Conservation (phyloP, 2,329 filamentous ascomycete genomes). For the Cryoendolithus antarcticus region DNA sequence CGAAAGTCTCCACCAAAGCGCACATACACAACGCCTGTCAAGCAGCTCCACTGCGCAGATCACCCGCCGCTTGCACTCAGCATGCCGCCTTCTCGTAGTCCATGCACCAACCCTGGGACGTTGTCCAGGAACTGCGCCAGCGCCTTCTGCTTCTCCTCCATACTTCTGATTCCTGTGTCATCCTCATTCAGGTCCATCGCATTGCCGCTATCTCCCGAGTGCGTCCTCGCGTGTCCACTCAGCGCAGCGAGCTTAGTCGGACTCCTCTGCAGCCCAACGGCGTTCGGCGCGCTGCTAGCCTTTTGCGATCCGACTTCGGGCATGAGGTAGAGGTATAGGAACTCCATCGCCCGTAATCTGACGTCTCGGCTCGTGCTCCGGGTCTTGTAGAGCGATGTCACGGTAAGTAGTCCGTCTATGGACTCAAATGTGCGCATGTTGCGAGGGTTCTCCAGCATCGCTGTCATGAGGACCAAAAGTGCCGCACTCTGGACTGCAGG, state of each 20-base stretch:
- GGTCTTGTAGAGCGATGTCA: slow-evolving; percentile 87
- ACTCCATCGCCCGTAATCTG: slow-evolving; percentile 92
- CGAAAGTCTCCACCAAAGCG: too few species aligned
- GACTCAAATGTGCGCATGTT: slow-evolving; percentile 89
- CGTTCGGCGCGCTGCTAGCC: slow-evolving; percentile 16
- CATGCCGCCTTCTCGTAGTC: too few species aligned
- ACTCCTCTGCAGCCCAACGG: slow-evolving; percentile 14
- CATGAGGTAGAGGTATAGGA: slow-evolving; percentile 97
- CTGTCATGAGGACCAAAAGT: slow-evolving; percentile 78
- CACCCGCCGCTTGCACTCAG: too few species aligned
- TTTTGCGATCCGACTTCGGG: slow-evolving; percentile 49
- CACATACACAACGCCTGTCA: too few species aligned
- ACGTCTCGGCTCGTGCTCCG: slow-evolving; percentile 75
- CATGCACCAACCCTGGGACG: slow-evolving; percentile 68
- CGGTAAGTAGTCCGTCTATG: slow-evolving; percentile 79
- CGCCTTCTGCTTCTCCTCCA: slow-evolving; percentile 70
- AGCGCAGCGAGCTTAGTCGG: slow-evolving; percentile 12
- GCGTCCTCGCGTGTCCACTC: slow-evolving; percentile 16
- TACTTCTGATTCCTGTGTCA: slow-evolving; percentile 44
- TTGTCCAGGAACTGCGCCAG: slow-evolving; percentile 67
- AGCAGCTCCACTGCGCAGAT: too few species aligned
- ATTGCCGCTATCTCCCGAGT: slow-evolving; percentile 22
- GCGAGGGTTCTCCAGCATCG: slow-evolving; percentile 69
- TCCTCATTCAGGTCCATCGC: slow-evolving; percentile 22
- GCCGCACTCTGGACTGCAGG: slow-evolving; percentile 84